Evolutionary conservation across 2,329 filamentous ascomycete genomes (phyloP), one percentile per base, ranked within the genome.

Genomic region (Penicillium nordicum): DNA sequence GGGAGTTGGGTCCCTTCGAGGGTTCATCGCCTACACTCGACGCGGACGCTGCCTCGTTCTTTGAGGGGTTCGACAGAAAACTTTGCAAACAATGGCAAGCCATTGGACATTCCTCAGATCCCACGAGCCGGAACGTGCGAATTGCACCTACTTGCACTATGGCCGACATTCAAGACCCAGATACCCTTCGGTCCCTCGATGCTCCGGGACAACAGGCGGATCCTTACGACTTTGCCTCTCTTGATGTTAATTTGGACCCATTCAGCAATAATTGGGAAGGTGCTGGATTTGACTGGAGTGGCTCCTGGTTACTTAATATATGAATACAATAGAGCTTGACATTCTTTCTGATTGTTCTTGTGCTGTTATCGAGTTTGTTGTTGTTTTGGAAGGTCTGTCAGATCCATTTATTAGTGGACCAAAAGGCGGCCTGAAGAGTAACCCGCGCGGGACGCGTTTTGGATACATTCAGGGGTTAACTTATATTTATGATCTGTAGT

Each of bases 251-350:
- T 36, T 25, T 65, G 45, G 64, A 65, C 11, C 46, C 55, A 5
- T 65, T 65, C 27, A 57, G 54, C 8, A 65, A 58, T 34, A 62
- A 54, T 32, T 67, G 65, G 65, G 65, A 67, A 54, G 65, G 65
- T 1, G 60, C 64, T 12, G 65, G 64, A 4, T 66, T 67, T 55
- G 65, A 67, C 44, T 67, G 65, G 65, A 66, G 63, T 56, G 64
- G 65, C 10, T 65, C 65, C 6, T 67, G 64, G 65, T 34, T 66
- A 14, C 59, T 67, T 8, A 65, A 63, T 58, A 23, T 65, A 30
- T 67, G 40, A 57, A 30, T 2, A 8, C 5, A 12, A 25, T 2
- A 34, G n/a, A n/a, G 12, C 14, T 42, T 16, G 29, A 18, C 25
- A 25, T 25, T 25, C 25, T 25, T 25, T 25, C 25, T 25, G 18